Evolutionary conservation across 352 stramenopile genomes (phyloP).

Genomic region (Aphanomyces euteiches): DNA sequence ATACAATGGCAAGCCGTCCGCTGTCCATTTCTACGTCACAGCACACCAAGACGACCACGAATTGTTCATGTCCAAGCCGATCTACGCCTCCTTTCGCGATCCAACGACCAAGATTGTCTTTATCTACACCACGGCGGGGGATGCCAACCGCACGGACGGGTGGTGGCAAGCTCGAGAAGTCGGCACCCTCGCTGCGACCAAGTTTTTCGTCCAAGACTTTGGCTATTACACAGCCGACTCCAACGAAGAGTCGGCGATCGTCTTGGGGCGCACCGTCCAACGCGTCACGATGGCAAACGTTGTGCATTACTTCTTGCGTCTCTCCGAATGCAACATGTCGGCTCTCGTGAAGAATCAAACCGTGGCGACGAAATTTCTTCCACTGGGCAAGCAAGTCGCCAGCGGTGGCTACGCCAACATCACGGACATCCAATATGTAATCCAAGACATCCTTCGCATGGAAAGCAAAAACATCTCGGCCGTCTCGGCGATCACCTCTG

Average conservation of each 20-base stretch:
- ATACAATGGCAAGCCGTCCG: too few species aligned
- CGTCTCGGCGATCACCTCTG: background rate
- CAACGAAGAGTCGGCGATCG: too few species aligned
- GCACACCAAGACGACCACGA: constrained; percentile 29
- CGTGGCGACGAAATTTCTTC: too few species aligned
- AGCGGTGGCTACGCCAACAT: constrained; percentile 11
- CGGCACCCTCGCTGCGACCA: constrained; percentile 11
- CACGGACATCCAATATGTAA: background rate
- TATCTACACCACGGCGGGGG: constrained; percentile 23
- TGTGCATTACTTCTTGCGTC: constrained; percentile 24
- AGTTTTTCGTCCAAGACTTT: constrained; percentile 22
- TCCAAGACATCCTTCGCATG: background rate
- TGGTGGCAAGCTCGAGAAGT: constrained; percentile 28
- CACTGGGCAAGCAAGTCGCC: background rate
- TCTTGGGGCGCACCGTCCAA: background rate
- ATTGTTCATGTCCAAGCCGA: constrained; percentile 19
- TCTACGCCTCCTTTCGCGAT: background rate
- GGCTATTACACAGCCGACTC: background rate
- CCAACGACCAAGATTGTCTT: constrained; percentile 10
- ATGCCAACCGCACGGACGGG: constrained; percentile 2
- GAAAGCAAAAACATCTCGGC: background rate
- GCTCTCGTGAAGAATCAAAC: too few species aligned
- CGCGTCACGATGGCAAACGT: constrained; percentile 15
- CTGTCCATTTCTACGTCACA: constrained; percentile 14
- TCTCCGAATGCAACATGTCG: background rate